Base-by-base conservation (phyloP, 1,284 basidiomycete species). In the Leccinum pachyderme region DNA sequence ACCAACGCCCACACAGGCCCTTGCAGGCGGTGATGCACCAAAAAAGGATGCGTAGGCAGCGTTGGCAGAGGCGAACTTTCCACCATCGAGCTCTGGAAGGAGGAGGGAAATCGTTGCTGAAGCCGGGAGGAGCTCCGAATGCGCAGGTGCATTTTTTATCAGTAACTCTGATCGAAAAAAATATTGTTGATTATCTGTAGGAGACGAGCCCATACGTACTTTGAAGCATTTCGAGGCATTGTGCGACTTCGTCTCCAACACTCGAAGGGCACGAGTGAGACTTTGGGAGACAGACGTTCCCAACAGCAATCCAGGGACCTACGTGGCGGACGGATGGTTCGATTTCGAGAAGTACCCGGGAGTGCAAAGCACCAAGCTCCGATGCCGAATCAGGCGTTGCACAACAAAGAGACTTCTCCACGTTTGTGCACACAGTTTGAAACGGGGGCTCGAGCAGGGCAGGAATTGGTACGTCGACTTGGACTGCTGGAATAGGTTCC, bases 21-120 rank as follows among this genome's bases (percentile, higher is more conserved):
- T 86, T 2, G 93, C 87, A 1, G 97, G 96, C 0, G 97, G 97
- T 33, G 92, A 95, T 8, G 84, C 83, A 1, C 94, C 94, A 68
- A 99, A 99, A 68, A 86, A 91, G 3, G 80, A 78, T 1, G 80
- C 73, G 68, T 98, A 99, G 7, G 90, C 77, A 0, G 77, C 74
- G 75, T 99, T 95, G 54, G 95, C 81, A 29, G 75, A 69, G 5
- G 83, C 73, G 70, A 99, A 95, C 5, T 77, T 67, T 5, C 65
- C 22, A 44, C 78, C 72, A 22, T 86, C 79, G 80, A 98, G 95
- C 2, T 85, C 84, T 5, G 91, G 86, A 43, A 99, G 80, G 60
- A 90, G 86, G 28, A 98, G 79, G 56, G 91, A 95, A 69, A 98
- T 86, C 68, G 91, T 90, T 5, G 84, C 75, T 43, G 90, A 82